Base-by-base conservation (phyloP, 2,329 filamentous ascomycete species). In the Xylaria arbuscula region DNA sequence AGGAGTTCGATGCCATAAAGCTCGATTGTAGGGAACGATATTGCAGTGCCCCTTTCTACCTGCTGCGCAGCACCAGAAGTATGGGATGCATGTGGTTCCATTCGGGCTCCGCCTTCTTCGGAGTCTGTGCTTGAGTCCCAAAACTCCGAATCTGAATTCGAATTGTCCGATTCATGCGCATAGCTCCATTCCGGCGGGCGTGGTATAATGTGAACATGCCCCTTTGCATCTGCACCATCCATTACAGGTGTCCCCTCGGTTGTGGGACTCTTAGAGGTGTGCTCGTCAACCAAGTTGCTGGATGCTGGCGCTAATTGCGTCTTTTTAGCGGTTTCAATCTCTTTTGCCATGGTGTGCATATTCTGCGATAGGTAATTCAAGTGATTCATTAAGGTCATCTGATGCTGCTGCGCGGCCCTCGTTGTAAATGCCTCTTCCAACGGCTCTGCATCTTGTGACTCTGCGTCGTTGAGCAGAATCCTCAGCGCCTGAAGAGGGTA, bases 1-100 rank as follows among this genome's bases (percentile, higher is more conserved):
- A 97, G 83, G 1, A 96, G 80, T 75, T 96, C 93, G 68, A 96
- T 90, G 45, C 90, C 88, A 76, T 93, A 87, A 1, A 97, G 86
- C 74, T 95, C 92, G 66, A 96, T 82, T 32, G 87, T 89, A 0
- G 93, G 93, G 73, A 96, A 93, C 0, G 90, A 93, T 8, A 97
- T 84, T 62, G 92, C 88, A n/a, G 93, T 91, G 28, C 93, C 93
- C 62, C 86, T 84, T 75, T 93, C 92, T 1, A 83, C 78, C 0
- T 82, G 82, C 32, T 81, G 80, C 3, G 80, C 77, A 7, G 79
- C 70, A 4, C 78, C 70, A 17, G 76, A 70, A n/a, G 72, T 68
- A 53, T 76, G 76, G 7, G 64, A 54, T 3, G 66, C 55, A 2
- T 74, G 67, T 3, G 72, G 45, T 47, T 72, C 75, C 8, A 84